phyloP scores from a whole-genome alignment of 768 basidiomycete species.

The Auriculariales sp. region DNA sequence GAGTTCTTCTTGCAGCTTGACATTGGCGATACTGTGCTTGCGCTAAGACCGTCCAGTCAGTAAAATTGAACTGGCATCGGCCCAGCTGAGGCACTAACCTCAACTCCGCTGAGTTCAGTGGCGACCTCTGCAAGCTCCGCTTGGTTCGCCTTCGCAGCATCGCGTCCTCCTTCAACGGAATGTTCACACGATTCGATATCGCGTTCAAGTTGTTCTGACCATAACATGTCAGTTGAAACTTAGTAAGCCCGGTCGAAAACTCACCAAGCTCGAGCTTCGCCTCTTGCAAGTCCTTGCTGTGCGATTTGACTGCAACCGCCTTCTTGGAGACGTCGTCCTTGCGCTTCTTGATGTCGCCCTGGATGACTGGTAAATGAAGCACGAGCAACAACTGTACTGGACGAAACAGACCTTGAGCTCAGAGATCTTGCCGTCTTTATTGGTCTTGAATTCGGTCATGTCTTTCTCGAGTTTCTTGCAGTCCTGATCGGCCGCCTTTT shows the following conservation, averaged over 20 bases:
- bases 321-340: conserved; percentile 74
- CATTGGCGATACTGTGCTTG: conserved; percentile 48
- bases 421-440: conserved; percentile 92
- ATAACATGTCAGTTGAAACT: background rate
- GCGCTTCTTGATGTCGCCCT: conserved; percentile 70
- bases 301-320: conserved; percentile 63
- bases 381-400: background rate
- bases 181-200: conserved; percentile 39
- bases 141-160: conserved; percentile 36
- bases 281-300: conserved; percentile 84
- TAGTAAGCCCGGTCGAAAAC: conserved; percentile 11
- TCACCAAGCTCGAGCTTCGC: conserved; percentile 76
- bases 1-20: conserved; percentile 67
- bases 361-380: background rate
- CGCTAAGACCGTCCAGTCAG: no score
- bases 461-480: conserved; percentile 84
- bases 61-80: no score
- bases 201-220: conserved; percentile 68
- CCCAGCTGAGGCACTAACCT: conserved; percentile 23
- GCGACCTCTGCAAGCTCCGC: conserved; percentile 50
- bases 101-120: conserved; percentile 28
- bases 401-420: conserved; percentile 62
- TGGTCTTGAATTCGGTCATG: conserved; percentile 97
- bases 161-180: conserved; percentile 26
- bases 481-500: conserved; percentile 61